Percentiles rank a stretch among this genome's conserved stretches.
phyloP scores from a whole-genome alignment of 2,329 filamentous ascomycete species.

The Huntiella decipiens region DNA sequence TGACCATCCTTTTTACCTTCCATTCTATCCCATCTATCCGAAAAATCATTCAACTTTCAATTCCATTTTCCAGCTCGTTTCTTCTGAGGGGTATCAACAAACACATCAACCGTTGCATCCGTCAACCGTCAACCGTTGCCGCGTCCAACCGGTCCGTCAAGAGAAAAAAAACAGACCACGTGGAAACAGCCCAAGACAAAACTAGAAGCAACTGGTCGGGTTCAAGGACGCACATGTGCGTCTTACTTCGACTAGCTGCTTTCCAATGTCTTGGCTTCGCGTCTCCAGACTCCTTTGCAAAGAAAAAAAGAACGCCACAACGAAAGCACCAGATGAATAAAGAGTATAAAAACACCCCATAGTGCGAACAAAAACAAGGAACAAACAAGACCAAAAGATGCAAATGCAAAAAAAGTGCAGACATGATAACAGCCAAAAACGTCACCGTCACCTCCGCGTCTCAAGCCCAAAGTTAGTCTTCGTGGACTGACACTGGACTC shows the following conservation, averaged over 20 bases:
- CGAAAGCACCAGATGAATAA: not conserved
- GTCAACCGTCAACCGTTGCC: too few species aligned
- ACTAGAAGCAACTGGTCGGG: too few species aligned
- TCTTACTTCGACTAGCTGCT: too few species aligned
- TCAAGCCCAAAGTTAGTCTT: not conserved
- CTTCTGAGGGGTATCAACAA: too few species aligned
- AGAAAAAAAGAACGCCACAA: not conserved
- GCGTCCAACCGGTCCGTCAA: too few species aligned
- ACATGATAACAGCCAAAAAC: constrained; percentile 2
- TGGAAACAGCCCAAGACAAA: too few species aligned
- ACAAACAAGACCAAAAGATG: constrained; percentile 2
- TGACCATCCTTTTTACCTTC: constrained; percentile 2
- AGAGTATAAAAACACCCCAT: not conserved
- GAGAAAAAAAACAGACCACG: too few species aligned
- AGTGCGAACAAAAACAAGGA: not conserved
- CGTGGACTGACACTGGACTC: too few species aligned
- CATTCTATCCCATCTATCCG: not conserved
- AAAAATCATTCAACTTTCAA: constrained; percentile 1
- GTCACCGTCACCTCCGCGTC: not conserved
- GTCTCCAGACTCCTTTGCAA: not conserved
- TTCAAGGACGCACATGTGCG: too few species aligned
- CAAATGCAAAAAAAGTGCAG: constrained; percentile 6
- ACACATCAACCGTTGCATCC: too few species aligned
- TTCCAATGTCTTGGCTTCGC: too few species aligned
- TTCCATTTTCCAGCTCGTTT: not conserved